Base-by-base conservation (phyloP, 129 eudicot genomes). In the Tagetes erecta region DNA sequence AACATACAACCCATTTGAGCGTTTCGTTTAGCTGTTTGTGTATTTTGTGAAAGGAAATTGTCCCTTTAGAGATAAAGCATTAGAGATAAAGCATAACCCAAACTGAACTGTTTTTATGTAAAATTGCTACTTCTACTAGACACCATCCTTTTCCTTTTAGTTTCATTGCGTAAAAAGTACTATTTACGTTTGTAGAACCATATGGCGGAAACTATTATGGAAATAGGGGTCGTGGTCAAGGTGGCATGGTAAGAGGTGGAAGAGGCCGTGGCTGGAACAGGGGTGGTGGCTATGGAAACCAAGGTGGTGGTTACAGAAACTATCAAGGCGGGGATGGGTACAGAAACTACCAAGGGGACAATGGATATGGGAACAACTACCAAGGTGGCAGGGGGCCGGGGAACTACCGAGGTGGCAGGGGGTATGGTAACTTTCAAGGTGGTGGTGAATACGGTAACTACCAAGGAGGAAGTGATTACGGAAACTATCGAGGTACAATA, bases 241-340 rank as follows among this genome's bases (percentile, higher is more conserved):
- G 89, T 42, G 86, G 87, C 72, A 96, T 91, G 38, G 55, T 67
- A 66, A 88, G 96, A 80, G 96, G 96, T 34, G 87, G 93, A 74
- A 86, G 96, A 76, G 98, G 96, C 3, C 85, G 92, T 49, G 84
- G 89, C 55, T 94, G 91, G 96, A 86, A 79, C 85, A 85, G 99
- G 86, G 97, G 93, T 79, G 98, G 96, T 75, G 95, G 91, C 36
- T 88, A 86, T 81, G 85, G 81, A 51, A 78, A 79, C 50, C 74
- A 76, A 63, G 81, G 71, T 33, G 68, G 63, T 40, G 70, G 78
- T 3, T 70, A 72, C 2, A 53, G 65, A 51, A 56, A 64, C 74
- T 75, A 80, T 46, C 80, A 68, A 27, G 66, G 75, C 2, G 76
- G 80, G 12, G 74, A 78, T 52, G 76, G 76, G 68, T 64, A 76